These are phyloP conservation scores for Moniliophthora roreri DNA, from an alignment of 1,284 basidiomycete species.

Conservation along the genomic window DNA sequence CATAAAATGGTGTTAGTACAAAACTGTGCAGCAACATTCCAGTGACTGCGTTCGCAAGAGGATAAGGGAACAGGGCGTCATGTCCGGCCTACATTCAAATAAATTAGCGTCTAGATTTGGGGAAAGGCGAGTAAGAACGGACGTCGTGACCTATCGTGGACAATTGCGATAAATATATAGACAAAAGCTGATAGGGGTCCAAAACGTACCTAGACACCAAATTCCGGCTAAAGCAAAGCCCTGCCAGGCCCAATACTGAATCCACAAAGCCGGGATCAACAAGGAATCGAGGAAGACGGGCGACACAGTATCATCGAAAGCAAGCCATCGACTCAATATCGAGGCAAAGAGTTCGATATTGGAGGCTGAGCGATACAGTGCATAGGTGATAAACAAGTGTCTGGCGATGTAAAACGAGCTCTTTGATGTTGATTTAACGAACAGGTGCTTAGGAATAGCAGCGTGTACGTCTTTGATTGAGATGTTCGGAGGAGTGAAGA, in stretches of 20 bases:
- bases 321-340: conserved; percentile 27
- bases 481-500: conserved; percentile 28
- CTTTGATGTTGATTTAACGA: conserved; percentile 62
- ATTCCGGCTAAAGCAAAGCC: conserved; percentile 61
- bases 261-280: conserved; percentile 40
- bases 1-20: conserved; percentile 55
- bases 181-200: neutral
- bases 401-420: conserved; percentile 59
- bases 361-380: conserved; percentile 59
- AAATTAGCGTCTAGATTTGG: conserved; percentile 17
- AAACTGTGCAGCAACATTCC: conserved; percentile 50
- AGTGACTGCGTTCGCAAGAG: conserved; percentile 38
- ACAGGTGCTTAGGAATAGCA: conserved; percentile 62
- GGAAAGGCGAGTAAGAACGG: neutral
- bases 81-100: conserved; percentile 47
- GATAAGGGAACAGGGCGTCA: conserved; percentile 39
- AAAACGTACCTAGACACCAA: conserved; percentile 44
- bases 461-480: conserved; percentile 46
- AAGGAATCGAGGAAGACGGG: conserved; percentile 39
- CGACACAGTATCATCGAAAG: conserved; percentile 20
- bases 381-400: conserved; percentile 54
- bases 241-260: conserved; percentile 60
- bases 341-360: conserved; percentile 51
- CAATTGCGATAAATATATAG: neutral
- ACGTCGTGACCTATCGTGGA: conserved; percentile 8